Percentiles rank a stretch among this genome's conserved stretches.
phyloP scores from a whole-genome alignment of 2,329 filamentous ascomycete species.

The Colletotrichum incanum region DNA sequence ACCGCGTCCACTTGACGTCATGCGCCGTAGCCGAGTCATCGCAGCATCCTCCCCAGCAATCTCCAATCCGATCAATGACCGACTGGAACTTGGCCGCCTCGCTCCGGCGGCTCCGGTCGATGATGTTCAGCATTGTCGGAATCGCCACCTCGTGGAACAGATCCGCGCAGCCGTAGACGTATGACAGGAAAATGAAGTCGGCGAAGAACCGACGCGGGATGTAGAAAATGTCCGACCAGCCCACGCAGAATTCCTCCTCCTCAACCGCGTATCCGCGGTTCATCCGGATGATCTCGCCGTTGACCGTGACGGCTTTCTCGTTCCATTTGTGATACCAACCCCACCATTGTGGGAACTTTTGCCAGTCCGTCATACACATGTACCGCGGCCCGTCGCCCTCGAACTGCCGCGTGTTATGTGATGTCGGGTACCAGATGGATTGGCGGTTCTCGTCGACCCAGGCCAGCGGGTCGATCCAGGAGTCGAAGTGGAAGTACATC shows the following conservation, averaged over 20 bases:
- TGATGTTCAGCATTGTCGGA: constrained; percentile 52
- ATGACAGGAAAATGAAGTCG: constrained; percentile 50
- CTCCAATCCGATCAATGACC: constrained; percentile 43
- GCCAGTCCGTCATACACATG: constrained; percentile 45
- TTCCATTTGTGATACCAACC: constrained; percentile 42
- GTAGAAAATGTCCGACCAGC: constrained; percentile 55
- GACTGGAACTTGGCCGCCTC: constrained; percentile 20
- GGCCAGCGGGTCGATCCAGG: constrained; percentile 51
- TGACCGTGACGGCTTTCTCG: constrained; percentile 39
- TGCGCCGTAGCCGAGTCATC: constrained; percentile 41
- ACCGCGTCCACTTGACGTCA: constrained; percentile 41
- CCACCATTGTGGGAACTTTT: constrained; percentile 46
- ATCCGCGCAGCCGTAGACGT: constrained; percentile 46
- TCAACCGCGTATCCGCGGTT: constrained; percentile 29
- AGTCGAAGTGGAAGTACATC: constrained; percentile 53
- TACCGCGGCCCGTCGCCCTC: constrained; percentile 44
- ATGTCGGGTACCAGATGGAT: constrained; percentile 49
- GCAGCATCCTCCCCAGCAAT: constrained; percentile 45
- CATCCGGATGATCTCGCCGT: constrained; percentile 36
- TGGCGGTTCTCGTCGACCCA: constrained; percentile 47
- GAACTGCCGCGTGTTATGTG: constrained; percentile 35
- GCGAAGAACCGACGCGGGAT: constrained; percentile 52
- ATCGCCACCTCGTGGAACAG: constrained; percentile 52
- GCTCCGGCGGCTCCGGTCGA: constrained; percentile 47
- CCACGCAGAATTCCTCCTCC: constrained; percentile 49